Percentiles rank a stretch among this genome's conserved stretches.
Evolutionary conservation across 371 early-diverging fungal genomes (phyloP).

Genomic region (Circinella umbellata): DNA sequence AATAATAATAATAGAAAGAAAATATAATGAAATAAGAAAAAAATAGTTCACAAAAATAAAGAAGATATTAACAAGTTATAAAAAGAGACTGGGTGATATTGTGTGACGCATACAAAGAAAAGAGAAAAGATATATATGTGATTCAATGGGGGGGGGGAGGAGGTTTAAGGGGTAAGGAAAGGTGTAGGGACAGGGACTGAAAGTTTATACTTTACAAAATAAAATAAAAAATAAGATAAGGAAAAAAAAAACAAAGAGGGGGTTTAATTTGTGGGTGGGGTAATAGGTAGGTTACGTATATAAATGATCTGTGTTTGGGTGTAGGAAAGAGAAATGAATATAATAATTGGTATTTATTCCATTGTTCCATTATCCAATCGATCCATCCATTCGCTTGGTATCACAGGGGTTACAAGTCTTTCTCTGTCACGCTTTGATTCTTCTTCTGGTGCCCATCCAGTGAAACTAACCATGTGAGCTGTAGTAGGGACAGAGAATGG

Average conservation of each 20-base stretch:
- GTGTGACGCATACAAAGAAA: slow-evolving; percentile 3
- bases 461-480: slow-evolving; percentile 36
- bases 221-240: neutral
- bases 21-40: neutral
- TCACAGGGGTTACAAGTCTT: slow-evolving; percentile 18
- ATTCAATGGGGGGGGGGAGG: neutral
- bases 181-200: neutral
- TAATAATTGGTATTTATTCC: neutral
- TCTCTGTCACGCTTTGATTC: slow-evolving; percentile 16
- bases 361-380: slow-evolving; percentile 17
- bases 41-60: neutral
- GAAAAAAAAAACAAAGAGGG: neutral
- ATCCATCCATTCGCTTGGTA: slow-evolving; percentile 25
- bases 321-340: too few species aligned
- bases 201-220: neutral
- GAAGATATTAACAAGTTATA: slow-evolving; percentile 1
- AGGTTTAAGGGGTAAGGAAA: neutral
- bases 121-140: slow-evolving; percentile 5
- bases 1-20: neutral
- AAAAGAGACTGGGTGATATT: neutral
- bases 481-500: slow-evolving; percentile 60
- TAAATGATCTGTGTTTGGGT: neutral
- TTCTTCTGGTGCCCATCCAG: slow-evolving; percentile 19
- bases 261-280: too few species aligned
- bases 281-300: neutral